Evolutionary conservation across 169 alveolate genomes (phyloP), one percentile per base, ranked within the genome.

Genomic region (Eimeria brunetti): DNA sequence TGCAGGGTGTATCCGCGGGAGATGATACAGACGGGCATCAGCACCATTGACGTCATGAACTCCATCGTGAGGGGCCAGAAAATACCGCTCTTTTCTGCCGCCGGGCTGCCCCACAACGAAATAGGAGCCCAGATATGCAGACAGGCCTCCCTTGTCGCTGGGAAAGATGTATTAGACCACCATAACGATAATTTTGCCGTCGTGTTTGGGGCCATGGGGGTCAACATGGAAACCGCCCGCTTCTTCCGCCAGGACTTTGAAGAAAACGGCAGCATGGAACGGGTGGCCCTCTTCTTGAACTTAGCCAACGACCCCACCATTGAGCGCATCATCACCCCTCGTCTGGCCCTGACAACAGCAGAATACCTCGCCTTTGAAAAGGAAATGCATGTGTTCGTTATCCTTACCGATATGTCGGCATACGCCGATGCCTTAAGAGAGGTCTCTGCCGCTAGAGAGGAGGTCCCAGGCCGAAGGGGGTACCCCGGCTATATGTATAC

Each of bases 391-490:
- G 99, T 99, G 44, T 98, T 99, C 84, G 99, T 98, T 93, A 99
- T 99, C 93, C 97, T 99, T 97, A 99, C 99, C 16, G 99, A 99
- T 97, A 99, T 99, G 99, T 97, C 99, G 38, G 98, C 99, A 20
- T 99, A 99, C 94, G 99, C 99, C 41, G 99, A 99, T 96, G 99
- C 99, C 53, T 98, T 99, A 84, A 98, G 99, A 96, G 99, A 96
- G 95, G 99, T 99, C 84, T 99, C 99, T 8, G 99, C 99, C 20
- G 99, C 99, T n/a, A 98, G 99, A 96, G 99, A 99, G 96, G 99
- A 99, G 98, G 99, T 99, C 81, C 99, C 99, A 62, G 99, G 99
- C 22, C 98, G 99, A 95, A 97, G 99, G 95, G 99, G 99, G 36
- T 99, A 99, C 96, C 99, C 99, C 16, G 99, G 99, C 88, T 99